A percentile compares a stretch with the other conserved stretches of the same genome.
phyloP scores from a whole-genome alignment of 2,329 filamentous ascomycete species.

The Pseudogymnoascus sp. region DNA sequence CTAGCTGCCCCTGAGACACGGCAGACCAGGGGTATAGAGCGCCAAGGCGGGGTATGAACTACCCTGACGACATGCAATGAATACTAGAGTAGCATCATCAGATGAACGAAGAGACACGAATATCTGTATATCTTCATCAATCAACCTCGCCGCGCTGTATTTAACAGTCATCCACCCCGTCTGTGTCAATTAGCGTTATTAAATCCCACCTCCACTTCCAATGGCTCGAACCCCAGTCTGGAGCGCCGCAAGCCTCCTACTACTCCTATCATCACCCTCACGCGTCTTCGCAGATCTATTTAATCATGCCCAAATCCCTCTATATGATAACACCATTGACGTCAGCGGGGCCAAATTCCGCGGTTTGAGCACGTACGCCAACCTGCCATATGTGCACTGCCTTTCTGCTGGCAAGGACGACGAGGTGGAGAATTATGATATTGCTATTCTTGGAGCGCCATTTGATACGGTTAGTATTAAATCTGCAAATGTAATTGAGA shows the following conservation, averaged over 20 bases:
- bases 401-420: neutral
- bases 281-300: neutral
- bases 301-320: neutral
- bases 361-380: slow-evolving; percentile 14
- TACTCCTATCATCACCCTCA: neutral
- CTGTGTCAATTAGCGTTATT: neutral
- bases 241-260: neutral
- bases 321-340: neutral
- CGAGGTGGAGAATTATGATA: slow-evolving; percentile 12
- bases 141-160: neutral
- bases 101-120: neutral
- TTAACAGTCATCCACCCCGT: neutral
- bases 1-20: neutral
- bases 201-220: neutral
- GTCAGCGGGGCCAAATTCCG: slow-evolving; percentile 6
- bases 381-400: slow-evolving; percentile 15
- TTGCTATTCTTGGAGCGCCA: slow-evolving; percentile 42
- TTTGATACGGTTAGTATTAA: slow-evolving; percentile 39
- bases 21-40: neutral
- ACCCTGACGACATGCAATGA: neutral
- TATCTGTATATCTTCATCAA: neutral
- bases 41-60: neutral
- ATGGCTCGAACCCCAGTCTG: neutral
- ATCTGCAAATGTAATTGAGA: neutral
- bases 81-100: neutral